Evolutionary conservation across 768 basidiomycete genomes (phyloP).

Genomic region (Tylopilus felleus): DNA sequence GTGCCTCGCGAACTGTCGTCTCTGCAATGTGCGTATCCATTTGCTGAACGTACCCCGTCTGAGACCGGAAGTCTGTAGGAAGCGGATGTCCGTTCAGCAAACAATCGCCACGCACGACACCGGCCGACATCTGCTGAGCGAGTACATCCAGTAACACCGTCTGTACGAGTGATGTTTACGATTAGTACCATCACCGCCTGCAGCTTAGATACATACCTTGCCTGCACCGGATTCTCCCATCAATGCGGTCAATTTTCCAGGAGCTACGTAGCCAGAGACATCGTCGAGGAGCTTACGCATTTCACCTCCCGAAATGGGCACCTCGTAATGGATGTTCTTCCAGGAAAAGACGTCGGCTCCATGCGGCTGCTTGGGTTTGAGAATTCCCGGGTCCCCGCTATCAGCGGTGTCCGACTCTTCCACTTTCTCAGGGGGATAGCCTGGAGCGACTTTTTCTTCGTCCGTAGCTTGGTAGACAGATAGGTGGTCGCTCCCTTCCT

Average conservation of each 20-base stretch:
- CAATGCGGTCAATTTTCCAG: slow-evolving; percentile 49
- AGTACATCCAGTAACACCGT: slow-evolving; percentile 60
- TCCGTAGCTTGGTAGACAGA: slow-evolving; percentile 6
- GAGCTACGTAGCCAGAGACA: slow-evolving; percentile 47
- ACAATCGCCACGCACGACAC: neutral
- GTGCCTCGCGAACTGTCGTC: slow-evolving; percentile 76
- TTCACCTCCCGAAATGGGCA: slow-evolving; percentile 16
- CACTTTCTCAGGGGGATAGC: neutral
- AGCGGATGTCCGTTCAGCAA: slow-evolving; percentile 47
- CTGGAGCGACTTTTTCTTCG: slow-evolving; percentile 11
- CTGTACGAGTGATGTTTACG: slow-evolving; percentile 19
- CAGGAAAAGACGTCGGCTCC: slow-evolving; percentile 69
- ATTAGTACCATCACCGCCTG: neutral
- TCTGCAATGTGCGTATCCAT: slow-evolving; percentile 76
- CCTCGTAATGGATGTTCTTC: slow-evolving; percentile 65
- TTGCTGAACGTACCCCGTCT: slow-evolving; percentile 61
- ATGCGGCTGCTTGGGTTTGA: slow-evolving; percentile 15
- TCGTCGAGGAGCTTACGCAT: slow-evolving; percentile 35
- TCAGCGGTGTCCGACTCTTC: neutral
- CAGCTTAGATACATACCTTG: slow-evolving; percentile 15
- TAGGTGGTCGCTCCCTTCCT: neutral
- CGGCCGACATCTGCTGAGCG: neutral
- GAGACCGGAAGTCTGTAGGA: slow-evolving; percentile 59
- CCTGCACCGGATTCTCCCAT: slow-evolving; percentile 43
- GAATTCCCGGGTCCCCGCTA: too few relatives aligned